These are phyloP conservation scores for Trichoderma asperellum DNA, from an alignment of 2,329 filamentous ascomycete genomes.

Conservation along the genomic window DNA sequence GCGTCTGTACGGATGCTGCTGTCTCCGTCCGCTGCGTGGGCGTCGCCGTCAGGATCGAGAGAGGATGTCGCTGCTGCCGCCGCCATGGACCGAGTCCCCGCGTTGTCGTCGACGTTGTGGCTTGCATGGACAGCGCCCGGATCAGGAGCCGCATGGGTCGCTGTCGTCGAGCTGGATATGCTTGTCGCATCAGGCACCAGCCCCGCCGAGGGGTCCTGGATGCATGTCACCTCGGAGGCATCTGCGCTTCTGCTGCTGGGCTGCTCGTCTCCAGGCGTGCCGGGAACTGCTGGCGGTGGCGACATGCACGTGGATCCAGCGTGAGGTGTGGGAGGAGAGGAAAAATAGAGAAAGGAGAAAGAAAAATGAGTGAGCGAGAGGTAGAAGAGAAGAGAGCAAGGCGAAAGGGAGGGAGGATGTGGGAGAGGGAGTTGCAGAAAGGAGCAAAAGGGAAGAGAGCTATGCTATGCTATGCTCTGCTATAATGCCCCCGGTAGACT, in stretches of 20 bases:
- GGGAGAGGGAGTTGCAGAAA: background rate
- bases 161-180: background rate
- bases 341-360: background rate
- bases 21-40: background rate
- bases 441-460: background rate
- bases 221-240: constrained; percentile 35
- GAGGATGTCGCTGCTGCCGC: background rate
- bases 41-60: background rate
- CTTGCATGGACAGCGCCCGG: background rate
- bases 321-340: background rate
- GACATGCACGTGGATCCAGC: constrained; percentile 41
- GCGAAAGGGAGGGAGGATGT: background rate
- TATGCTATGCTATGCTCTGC: background rate
- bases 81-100: background rate
- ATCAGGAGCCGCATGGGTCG: constrained; percentile 14
- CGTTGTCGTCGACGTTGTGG: background rate
- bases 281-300: constrained; percentile 41
- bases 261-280: constrained; percentile 35
- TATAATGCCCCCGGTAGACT: background rate
- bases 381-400: background rate
- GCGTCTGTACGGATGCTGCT: constrained; percentile 3
- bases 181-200: constrained; percentile 9
- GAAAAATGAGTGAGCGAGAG: background rate
- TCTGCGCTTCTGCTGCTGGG: constrained; percentile 35
- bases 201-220: constrained; percentile 30